These are phyloP conservation scores for Penicillium paneum DNA, from an alignment of 2,329 filamentous ascomycete genomes.

Conservation along the genomic window DNA sequence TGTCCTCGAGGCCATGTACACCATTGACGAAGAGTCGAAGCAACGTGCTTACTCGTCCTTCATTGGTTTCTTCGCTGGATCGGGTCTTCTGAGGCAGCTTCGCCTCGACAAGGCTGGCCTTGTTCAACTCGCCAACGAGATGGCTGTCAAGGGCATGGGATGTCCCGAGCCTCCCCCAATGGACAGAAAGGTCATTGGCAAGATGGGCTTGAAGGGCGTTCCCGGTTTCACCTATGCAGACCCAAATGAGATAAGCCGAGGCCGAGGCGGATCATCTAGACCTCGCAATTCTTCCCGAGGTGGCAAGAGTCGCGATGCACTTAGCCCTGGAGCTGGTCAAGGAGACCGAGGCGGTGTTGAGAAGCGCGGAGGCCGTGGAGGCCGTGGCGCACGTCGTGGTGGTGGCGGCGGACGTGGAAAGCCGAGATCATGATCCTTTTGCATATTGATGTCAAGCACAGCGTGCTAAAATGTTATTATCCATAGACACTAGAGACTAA, in stretches of 20 bases:
- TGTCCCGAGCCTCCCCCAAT: conserved; percentile 39
- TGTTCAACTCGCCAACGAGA: conserved; percentile 37
- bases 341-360: conserved; percentile 19
- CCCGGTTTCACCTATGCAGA: conserved; percentile 34
- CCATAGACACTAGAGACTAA: conserved; percentile 6
- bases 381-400: conserved; percentile 15
- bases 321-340: conserved; percentile 24
- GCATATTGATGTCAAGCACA: not conserved
- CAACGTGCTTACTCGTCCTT: conserved; percentile 38
- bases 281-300: conserved; percentile 12
- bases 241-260: conserved; percentile 13
- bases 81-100: conserved; percentile 31
- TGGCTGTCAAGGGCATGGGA: conserved; percentile 37
- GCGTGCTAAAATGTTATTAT: not conserved
- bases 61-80: conserved; percentile 37
- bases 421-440: conserved; percentile 6
- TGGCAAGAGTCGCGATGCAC: conserved; percentile 22
- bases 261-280: conserved; percentile 4
- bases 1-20: conserved; percentile 30
- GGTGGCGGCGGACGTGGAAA: conserved; percentile 14
- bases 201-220: conserved; percentile 42
- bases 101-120: conserved; percentile 34
- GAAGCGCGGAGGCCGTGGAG: conserved; percentile 21
- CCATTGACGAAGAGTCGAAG: conserved; percentile 32
- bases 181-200: conserved; percentile 38